A percentile compares a stretch with the other conserved stretches of the same genome.
phyloP scores from a whole-genome alignment of 306 rosid species.

The Hylodesmum podocarpum region DNA sequence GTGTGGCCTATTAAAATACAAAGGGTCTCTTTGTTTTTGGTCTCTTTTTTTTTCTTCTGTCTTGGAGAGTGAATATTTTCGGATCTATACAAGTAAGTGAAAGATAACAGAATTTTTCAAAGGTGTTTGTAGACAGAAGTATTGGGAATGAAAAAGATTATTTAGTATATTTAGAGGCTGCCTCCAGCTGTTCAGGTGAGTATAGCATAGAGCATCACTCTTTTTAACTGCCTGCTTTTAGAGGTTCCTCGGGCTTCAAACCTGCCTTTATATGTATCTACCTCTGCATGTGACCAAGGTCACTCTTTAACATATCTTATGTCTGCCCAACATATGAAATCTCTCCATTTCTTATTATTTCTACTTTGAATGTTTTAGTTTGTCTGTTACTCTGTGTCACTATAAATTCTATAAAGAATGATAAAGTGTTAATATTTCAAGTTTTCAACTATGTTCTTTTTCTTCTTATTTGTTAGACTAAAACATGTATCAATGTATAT shows the following conservation, averaged over 20 bases:
- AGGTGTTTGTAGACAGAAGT: conserved; percentile 41
- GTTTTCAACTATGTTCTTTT: too few species aligned
- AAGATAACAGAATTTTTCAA: conserved; percentile 40
- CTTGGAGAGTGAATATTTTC: conserved; percentile 49
- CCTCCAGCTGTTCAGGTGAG: conserved; percentile 42
- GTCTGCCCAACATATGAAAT: neutral
- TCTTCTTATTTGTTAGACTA: too few species aligned
- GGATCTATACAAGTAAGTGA: conserved; percentile 58
- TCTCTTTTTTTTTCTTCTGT: conserved; percentile 23
- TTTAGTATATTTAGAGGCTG: conserved; percentile 29
- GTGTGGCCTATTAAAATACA: conserved; percentile 41
- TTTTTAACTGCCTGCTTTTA: conserved; percentile 24
- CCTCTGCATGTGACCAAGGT: conserved; percentile 24
- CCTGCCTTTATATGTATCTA: conserved; percentile 36
- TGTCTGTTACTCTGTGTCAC: neutral
- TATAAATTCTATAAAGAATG: neutral
- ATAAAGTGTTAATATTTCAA: too few species aligned
- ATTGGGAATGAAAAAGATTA: conserved; percentile 56
- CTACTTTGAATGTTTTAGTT: neutral
- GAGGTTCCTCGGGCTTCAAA: conserved; percentile 37
- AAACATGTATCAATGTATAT: too few species aligned
- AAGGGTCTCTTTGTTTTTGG: neutral
- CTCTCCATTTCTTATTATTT: neutral
- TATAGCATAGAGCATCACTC: conserved; percentile 26
- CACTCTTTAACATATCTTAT: conserved; percentile 10